Evolutionary conservation across 768 basidiomycete genomes (phyloP).

Genomic region (Boletellus emodensis): DNA sequence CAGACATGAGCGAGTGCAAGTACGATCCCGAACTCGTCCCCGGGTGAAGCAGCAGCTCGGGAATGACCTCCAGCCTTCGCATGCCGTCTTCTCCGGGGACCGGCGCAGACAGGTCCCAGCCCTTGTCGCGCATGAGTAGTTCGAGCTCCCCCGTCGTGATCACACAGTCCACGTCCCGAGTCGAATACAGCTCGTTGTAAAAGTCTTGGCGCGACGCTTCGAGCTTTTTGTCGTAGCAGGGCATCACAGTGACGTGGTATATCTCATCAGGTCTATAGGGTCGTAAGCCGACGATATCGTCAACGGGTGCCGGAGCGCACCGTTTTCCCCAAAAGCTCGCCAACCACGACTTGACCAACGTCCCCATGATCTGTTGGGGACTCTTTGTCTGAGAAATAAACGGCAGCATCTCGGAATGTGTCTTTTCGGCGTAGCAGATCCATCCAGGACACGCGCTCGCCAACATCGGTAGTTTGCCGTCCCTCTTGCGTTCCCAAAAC

Average conservation of each 20-base stretch:
- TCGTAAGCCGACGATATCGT: background rate
- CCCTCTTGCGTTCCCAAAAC: constrained; percentile 65
- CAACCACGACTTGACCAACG: constrained; percentile 88
- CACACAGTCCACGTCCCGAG: constrained; percentile 95
- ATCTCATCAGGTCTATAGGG: constrained; percentile 70
- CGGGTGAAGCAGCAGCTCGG: constrained; percentile 70
- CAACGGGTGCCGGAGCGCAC: constrained; percentile 43
- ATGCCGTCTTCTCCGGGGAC: constrained; percentile 48
- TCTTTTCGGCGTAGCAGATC: constrained; percentile 99
- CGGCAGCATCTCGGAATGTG: constrained; percentile 89
- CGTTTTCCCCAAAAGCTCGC: constrained; percentile 57
- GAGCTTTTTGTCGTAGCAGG: constrained; percentile 99
- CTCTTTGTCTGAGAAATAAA: constrained; percentile 87
- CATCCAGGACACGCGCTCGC: constrained; percentile 97
- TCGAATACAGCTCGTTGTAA: constrained; percentile 73
- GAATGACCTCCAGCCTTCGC: constrained; percentile 37
- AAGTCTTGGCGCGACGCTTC: constrained; percentile 96
- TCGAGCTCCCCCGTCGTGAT: constrained; percentile 95
- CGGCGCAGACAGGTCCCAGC: constrained; percentile 65
- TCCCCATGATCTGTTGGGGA: constrained; percentile 93
- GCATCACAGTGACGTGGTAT: constrained; percentile 98
- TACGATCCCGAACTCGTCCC: constrained; percentile 94
- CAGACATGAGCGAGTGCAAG: constrained; percentile 70
- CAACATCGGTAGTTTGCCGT: constrained; percentile 70
- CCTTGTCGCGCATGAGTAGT: constrained; percentile 75